Evolutionary conservation across 2,329 filamentous ascomycete genomes (phyloP), one percentile per base, ranked within the genome.

Genomic region (Paraconiothyrium sp.): DNA sequence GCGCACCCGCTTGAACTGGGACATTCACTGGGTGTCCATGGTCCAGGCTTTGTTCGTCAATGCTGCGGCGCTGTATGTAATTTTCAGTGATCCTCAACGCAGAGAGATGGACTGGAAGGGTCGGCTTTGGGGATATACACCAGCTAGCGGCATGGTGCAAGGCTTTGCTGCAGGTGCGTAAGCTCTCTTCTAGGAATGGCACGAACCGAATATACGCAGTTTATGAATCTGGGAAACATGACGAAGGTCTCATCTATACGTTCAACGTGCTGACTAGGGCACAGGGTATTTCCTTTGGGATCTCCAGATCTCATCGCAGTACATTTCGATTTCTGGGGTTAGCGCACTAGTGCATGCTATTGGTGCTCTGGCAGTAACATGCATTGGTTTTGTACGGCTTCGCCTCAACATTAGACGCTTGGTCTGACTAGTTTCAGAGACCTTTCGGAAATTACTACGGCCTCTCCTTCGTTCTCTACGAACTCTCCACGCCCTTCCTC

Each of bases 361-460:
- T 50, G 88, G 88, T 70, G 92, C 92, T 14, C 80, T 94, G 50
- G 78, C 86, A 1, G 91, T 94, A 10, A 95, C 91, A 70, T 87
- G 85, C 2, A 86, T 94, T 73, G 92, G 92, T 60, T 95, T 93
- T 75, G 92, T 94, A 84, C 80, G 91, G 67, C 8, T 11, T 8
- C 2, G 24, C 32, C 22, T 8, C 4, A 47, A 46, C 5, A 27
- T 9, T 10, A 41, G 1, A 13, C 20, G 8, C 8, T 22, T 22
- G 2, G 9, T 44, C 71, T 75, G 43, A 75, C 58, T 3, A 27
- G 5, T 22, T 20, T 43, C 72, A 95, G 92, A 86, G 91, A 66
- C 92, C 92, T 0, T 94, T 94, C 72, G 85, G 93, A 70, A 94
- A 94, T 81, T 94, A 90, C 81, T 95, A 94, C 78, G 90, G 88